A percentile compares a stretch with the other conserved stretches of the same genome.
Conservation (phyloP, 257 asterid genomes). For the Solanum microdontum region DNA sequence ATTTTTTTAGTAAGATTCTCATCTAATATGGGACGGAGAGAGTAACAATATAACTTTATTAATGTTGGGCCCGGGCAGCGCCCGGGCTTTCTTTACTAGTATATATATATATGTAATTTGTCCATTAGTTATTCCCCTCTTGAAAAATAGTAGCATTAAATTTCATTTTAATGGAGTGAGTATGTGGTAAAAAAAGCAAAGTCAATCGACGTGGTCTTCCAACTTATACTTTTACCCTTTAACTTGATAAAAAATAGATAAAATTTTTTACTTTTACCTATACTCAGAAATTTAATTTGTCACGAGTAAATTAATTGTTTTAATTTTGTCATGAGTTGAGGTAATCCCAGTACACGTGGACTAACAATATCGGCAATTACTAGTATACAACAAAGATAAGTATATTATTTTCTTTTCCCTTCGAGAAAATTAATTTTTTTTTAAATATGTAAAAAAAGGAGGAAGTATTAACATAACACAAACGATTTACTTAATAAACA, state of each 20-base stretch:
- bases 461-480: not conserved
- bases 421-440: fast-evolving
- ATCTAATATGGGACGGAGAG: too few relatives aligned
- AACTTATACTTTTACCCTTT: not conserved
- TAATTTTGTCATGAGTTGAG: not conserved
- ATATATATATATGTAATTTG: too few relatives aligned
- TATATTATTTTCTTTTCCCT: not conserved
- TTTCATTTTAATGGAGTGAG: not conserved
- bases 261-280: not conserved
- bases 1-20: too few relatives aligned
- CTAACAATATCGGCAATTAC: not conserved
- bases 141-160: too few relatives aligned
- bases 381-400: not conserved
- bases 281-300: not conserved
- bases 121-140: not conserved
- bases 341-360: not conserved
- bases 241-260: not conserved
- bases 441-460: not conserved
- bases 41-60: too few relatives aligned
- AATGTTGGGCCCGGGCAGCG: too few relatives aligned
- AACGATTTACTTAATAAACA: not conserved
- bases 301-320: not conserved
- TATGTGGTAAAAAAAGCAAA: not conserved
- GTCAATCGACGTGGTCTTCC: not conserved
- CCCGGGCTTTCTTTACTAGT: too few relatives aligned